Evolutionary conservation across 805 yeast species (phyloP).

Genomic region (Candida loeiensis): DNA sequence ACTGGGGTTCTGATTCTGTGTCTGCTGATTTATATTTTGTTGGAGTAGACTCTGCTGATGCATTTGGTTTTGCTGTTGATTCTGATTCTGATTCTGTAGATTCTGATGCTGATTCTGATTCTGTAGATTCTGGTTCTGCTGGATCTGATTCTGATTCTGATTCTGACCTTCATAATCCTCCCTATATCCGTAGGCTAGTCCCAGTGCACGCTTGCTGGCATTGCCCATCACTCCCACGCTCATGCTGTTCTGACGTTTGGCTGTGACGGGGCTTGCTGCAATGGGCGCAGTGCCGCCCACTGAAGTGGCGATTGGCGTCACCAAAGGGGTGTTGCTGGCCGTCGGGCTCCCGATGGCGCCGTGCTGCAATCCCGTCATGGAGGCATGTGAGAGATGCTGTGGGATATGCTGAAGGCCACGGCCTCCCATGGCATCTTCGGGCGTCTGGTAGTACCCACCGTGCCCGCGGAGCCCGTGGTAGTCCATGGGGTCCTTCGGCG

Average conservation of each 20-base stretch:
- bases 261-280: not conserved
- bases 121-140: constrained; percentile 6
- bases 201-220: constrained; percentile 35
- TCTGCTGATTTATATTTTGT: not conserved
- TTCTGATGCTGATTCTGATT: not conserved
- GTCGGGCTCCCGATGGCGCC: not conserved
- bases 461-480: not conserved
- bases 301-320: constrained; percentile 1
- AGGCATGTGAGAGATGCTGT: not conserved
- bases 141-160: not conserved
- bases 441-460: not conserved
- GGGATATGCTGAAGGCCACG: constrained; percentile 2
- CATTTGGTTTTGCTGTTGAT: not conserved
- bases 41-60: not conserved
- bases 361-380: not conserved
- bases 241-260: constrained; percentile 39
- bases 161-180: not conserved
- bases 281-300: not conserved
- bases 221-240: constrained; percentile 30
- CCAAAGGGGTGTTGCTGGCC: not conserved
- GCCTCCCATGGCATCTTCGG: not conserved
- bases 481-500: not conserved
- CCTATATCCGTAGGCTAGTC: constrained; percentile 11
- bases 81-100: not conserved
- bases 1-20: not conserved